Evolutionary conservation across 2,329 filamentous ascomycete species (phyloP).

Genomic region (Sporothrix pseudoabietina): DNA sequence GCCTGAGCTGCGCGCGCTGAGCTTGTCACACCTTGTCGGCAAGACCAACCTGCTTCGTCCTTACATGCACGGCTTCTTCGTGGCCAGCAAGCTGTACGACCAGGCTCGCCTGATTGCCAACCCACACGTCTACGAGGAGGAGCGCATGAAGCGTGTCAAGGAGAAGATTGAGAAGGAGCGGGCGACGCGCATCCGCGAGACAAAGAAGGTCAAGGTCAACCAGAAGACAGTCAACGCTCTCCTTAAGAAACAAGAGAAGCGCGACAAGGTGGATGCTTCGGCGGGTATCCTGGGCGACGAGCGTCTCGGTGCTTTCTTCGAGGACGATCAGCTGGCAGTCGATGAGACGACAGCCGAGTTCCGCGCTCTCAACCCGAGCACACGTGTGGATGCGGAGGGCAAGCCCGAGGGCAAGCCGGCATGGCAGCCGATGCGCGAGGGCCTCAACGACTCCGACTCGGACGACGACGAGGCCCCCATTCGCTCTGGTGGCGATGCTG

Average conservation of each 20-base stretch:
- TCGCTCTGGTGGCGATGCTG: conserved; percentile 30
- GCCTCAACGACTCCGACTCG: conserved; percentile 40
- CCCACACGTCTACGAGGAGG: conserved; percentile 90
- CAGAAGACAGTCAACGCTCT: conserved; percentile 75
- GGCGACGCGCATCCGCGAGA: conserved; percentile 89
- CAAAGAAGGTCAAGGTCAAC: conserved; percentile 98
- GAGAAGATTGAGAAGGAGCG: conserved; percentile 97
- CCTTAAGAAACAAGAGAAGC: conserved; percentile 65
- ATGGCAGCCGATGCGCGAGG: conserved; percentile 46
- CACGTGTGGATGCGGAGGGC: conserved; percentile 50
- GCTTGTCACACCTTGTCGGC: conserved; percentile 84
- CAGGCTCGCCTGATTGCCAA: conserved; percentile 91
- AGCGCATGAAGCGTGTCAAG: conserved; percentile 85
- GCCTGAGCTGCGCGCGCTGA: conserved; percentile 81
- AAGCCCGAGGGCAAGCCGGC: conserved; percentile 50
- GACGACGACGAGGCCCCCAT: conserved; percentile 45
- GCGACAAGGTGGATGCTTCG: conserved; percentile 58
- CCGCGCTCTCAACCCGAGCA: conserved; percentile 85
- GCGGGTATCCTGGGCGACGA: conserved; percentile 76
- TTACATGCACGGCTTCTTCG: conserved; percentile 99
- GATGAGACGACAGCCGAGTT: conserved; percentile 90
- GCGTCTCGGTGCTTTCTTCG: conserved; percentile 86
- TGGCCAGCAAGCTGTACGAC: conserved; percentile 92
- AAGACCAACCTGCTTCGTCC: conserved; percentile 86
- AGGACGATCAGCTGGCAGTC: conserved; percentile 89